Percentiles rank a stretch among this genome's conserved stretches.
Conservation (phyloP, 2,329 filamentous ascomycete species). For the Fusarium tanahbumbuense region DNA sequence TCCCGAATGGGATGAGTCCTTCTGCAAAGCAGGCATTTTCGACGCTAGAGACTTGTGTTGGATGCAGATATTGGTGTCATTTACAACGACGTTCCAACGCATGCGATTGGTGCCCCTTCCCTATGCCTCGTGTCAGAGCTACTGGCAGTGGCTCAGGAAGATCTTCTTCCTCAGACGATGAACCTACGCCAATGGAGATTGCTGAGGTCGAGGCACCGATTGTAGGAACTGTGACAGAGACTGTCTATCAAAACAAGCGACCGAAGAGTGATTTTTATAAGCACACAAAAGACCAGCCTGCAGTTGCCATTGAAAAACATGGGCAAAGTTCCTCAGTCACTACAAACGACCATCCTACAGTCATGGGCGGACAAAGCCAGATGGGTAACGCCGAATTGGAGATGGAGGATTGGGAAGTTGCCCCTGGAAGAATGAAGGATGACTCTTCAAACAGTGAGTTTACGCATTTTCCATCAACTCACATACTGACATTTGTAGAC, state of each 20-base stretch:
- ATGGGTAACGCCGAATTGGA: constrained; percentile 41
- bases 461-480: neutral
- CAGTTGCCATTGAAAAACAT: neutral
- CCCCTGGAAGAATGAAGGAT: constrained; percentile 55
- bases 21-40: constrained; percentile 39
- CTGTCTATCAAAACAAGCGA: neutral
- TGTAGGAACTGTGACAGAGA: neutral
- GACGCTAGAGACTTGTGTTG: constrained; percentile 43
- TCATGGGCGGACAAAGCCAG: constrained; percentile 1
- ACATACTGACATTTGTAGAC: constrained; percentile 46
- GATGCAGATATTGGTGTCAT: constrained; percentile 48
- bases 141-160: neutral
- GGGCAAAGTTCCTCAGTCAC: too few relatives aligned
- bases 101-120: constrained; percentile 43
- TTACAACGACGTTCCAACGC: constrained; percentile 41
- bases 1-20: constrained; percentile 37
- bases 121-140: neutral
- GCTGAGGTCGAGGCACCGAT: constrained; percentile 4
- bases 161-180: constrained; percentile 10
- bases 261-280: neutral
- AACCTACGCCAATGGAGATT: constrained; percentile 15
- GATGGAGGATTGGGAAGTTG: constrained; percentile 60
- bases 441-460: constrained; percentile 52
- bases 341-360: neutral
- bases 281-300: neutral